Percentiles rank a stretch among this genome's conserved stretches.
Conservation (phyloP, 129 eudicot genomes). For the Tagetes patula region DNA sequence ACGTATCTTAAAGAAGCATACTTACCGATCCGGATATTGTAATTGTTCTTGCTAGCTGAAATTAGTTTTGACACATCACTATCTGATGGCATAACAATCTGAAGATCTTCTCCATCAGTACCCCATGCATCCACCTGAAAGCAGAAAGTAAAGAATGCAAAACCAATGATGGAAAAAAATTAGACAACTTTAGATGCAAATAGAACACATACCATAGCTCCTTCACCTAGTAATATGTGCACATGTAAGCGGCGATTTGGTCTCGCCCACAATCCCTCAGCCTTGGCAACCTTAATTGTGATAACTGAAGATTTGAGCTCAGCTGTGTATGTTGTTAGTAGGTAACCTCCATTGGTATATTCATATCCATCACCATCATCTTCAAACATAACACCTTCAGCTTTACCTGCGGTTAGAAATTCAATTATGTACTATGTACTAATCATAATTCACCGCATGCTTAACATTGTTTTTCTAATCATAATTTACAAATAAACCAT, state of each 20-base stretch:
- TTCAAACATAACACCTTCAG: conserved; percentile 84
- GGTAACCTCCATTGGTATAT: conserved; percentile 62
- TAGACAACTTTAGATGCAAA: not conserved
- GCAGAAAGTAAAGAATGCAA: not conserved
- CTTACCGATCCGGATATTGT: conserved; percentile 64
- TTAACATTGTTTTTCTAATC: not conserved
- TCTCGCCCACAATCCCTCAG: conserved; percentile 76
- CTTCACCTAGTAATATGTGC: conserved; percentile 68
- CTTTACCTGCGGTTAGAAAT: conserved; percentile 61
- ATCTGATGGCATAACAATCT: conserved; percentile 65
- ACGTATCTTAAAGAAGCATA: conserved; percentile 5
- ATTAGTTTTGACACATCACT: conserved; percentile 57
- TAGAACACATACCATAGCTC: conserved; percentile 64
- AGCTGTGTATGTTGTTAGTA: conserved; percentile 75
- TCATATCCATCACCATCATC: conserved; percentile 97
- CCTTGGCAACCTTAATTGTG: conserved; percentile 52
- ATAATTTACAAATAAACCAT: not conserved
- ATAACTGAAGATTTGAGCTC: conserved; percentile 64
- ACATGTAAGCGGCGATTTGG: conserved; percentile 80
- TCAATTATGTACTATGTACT: not conserved
- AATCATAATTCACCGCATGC: too few species aligned
- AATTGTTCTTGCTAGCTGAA: conserved; percentile 43
- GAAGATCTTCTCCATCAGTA: conserved; percentile 69
- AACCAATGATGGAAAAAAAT: not conserved
- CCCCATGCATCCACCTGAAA: conserved; percentile 83